Base-by-base conservation (phyloP, 2,329 filamentous ascomycete genomes). In the Colletotrichum echinochloae region DNA sequence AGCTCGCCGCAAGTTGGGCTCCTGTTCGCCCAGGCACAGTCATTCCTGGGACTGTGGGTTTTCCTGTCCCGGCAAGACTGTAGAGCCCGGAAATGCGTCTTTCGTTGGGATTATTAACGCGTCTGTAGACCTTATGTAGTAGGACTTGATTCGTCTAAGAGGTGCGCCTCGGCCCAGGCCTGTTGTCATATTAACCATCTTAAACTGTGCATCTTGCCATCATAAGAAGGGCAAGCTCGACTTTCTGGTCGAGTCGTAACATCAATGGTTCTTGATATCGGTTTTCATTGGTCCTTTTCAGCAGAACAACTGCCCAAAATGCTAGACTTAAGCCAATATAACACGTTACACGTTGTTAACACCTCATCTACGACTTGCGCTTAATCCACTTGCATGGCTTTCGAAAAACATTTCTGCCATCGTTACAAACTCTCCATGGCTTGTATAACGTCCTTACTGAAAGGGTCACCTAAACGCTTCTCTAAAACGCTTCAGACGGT, bases 11-110 rank as follows among this genome's bases (percentile, higher is more conserved):
- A 11, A 78, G 73, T 0, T 37, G n/a, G 23, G 2, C 67, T 46
- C 5, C 12, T 35, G 0, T 69, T 28, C 26, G 20, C 48, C 4
- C 72, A 70, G 1, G n/a, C 37, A 9, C 60, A 44, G 0, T 78
- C 78, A 2, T 80, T 6, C 76, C 77, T 9, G 77, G 75, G 12
- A 81, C 78, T 23, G 78, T 81, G 1, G 79, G 81, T 59, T 81
- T 81, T 11, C 79, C 78, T 1, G 77, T 81, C 5, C 79, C 78
- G 20, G 78, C 78, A 73, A 79, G 78, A 9, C 79, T 79, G 12
- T 77, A 77, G 0, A 82, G 73, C 79, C 76, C 80, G 52, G 79
- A 78, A 1, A 80, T 75, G 39, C 71, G 52, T 28, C 77, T 67
- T 26, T 54, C 66, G 1, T 73, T 46, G 2, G 57, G 64, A 23